Evolutionary conservation across 2,329 filamentous ascomycete genomes (phyloP), one percentile per base, ranked within the genome.

Genomic region (Rutstroemia sydowiana): DNA sequence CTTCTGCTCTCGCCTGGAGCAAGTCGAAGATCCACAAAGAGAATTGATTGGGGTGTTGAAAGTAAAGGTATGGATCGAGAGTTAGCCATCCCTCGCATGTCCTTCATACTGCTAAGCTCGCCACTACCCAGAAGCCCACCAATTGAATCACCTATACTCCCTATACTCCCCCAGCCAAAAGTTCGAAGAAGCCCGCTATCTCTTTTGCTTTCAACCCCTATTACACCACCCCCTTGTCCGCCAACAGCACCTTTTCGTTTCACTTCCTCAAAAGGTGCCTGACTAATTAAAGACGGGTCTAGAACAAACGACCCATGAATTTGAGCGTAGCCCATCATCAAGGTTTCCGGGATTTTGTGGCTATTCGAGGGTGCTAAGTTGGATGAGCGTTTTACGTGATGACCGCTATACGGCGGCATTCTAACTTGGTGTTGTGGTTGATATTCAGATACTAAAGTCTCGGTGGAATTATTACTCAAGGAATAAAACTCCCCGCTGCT

Each of bases 261-360:
- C 36, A 97, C 91, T 62, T 95, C 88, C 65, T 98, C 93, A 62
- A 98, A 98, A 0, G 88, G 88, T 0, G 82, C 82, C 36, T 95
- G 83, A 62, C 95, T 92, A 54, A 98, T 83, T 20, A 98, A 73
- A 1, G 93, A 95, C 0, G 90, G 90, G 65, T 98, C 93, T 6
- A 98, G 72, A 0, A 84, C 89, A 61, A 98, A 98, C 0, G 88
- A 91, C 3, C 93, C 93, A 68, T 89, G 87, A 2, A 97, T 81
- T 62, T 98, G 93, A 2, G 88, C 92, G 69, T 95, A 98, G 0
- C 91, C 93, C 93, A 98, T 98, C 82, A 98, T 95, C 49, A 98
- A 72, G 1, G 85, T 84, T 66, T 97, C 91, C 0, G 88, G 82
- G 36, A 74, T 67, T 61, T 71, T 74, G 37, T 73, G 66, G 43